Base-by-base conservation (phyloP, 1,139 yeast genomes). In the Taphrina populina region DNA sequence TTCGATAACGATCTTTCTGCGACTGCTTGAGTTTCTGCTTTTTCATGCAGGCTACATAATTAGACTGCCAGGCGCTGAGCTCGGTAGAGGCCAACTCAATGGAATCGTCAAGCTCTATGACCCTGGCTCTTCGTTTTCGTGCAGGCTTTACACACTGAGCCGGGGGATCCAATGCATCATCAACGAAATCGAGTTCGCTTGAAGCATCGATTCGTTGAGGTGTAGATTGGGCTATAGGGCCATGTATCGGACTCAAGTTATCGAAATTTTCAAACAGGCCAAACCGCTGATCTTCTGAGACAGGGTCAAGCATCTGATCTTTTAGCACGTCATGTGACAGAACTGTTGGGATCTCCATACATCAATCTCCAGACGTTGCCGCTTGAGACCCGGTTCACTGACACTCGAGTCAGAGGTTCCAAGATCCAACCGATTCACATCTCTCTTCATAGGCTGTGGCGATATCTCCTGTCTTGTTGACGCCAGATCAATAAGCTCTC, bases 401-500 rank as follows among this genome's bases (percentile, higher is more conserved):
- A 21, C 10, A 7, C 4, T 5, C 5, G 8, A 11, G 24, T 5
- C 24, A 4, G 21, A 5, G 20, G 10, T 35, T 15, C 11, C 4
- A 15, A 10, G 39, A 15, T 8, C 4, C n/a, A 15, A 7, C 23
- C 5, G 11, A 10, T 35, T 24, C 6, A 35, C 7, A 29, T 10
- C 29, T 33, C 49, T 32, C 8, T 13, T 20, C 1, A 7, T 29
- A 6, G 23, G 39, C n/a, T 32, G 33, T 26, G 17, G 15, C 21
- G 19, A 5, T 3, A 8, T 5, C 7, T 19, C 44, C 13, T 7
- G 35, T 1, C 21, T 19, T n/a, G 13, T 29, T 3, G 29, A 27
- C 4, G 39, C 39, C 20, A 20, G 13, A n/a, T 55, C 51, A 11
- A 35, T 4, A 11, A 56, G 41, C 30, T 49, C 46, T 20, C 58